Percentiles rank a stretch among this genome's conserved stretches.
These are phyloP conservation scores for Guyanaporus albipodus DNA, from an alignment of 768 basidiomycete species.

Conservation along the genomic window DNA sequence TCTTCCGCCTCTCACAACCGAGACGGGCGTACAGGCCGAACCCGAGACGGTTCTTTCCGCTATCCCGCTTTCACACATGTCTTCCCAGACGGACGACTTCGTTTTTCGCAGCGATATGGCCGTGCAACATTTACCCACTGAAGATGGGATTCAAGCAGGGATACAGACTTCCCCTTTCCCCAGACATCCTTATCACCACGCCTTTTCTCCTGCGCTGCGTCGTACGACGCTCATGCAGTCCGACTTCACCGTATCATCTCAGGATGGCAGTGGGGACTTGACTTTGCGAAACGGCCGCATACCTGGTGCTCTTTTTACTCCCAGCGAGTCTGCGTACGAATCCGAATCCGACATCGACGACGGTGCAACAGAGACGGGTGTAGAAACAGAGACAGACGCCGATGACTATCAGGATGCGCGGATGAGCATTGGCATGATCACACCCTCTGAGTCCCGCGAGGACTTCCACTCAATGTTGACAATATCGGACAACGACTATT, in stretches of 20 bases:
- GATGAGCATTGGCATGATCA: slow-evolving; percentile 56
- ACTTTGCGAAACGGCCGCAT: slow-evolving; percentile 32
- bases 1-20: slow-evolving; percentile 28
- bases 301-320: slow-evolving; percentile 19
- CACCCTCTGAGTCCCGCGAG: slow-evolving; percentile 63
- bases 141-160: slow-evolving; percentile 31
- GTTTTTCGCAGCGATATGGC: slow-evolving; percentile 39
- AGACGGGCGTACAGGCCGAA: slow-evolving; percentile 43
- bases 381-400: slow-evolving; percentile 61
- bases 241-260: slow-evolving; percentile 36
- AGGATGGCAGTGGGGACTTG: slow-evolving; percentile 35
- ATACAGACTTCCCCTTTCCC: slow-evolving; percentile 36
- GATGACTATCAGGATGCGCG: slow-evolving; percentile 78
- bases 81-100: slow-evolving; percentile 49
- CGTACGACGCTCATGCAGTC: slow-evolving; percentile 48
- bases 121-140: slow-evolving; percentile 42
- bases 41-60: slow-evolving; percentile 15
- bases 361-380: slow-evolving; percentile 55
- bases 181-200: slow-evolving; percentile 21
- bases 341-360: slow-evolving; percentile 45
- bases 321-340: slow-evolving; percentile 35
- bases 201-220: slow-evolving; percentile 29
- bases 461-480: slow-evolving; percentile 79
- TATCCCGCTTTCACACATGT: slow-evolving; percentile 30
- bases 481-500: slow-evolving; percentile 63